Base-by-base conservation (phyloP, 2,329 filamentous ascomycete species). In the Rutstroemia sp. region DNA sequence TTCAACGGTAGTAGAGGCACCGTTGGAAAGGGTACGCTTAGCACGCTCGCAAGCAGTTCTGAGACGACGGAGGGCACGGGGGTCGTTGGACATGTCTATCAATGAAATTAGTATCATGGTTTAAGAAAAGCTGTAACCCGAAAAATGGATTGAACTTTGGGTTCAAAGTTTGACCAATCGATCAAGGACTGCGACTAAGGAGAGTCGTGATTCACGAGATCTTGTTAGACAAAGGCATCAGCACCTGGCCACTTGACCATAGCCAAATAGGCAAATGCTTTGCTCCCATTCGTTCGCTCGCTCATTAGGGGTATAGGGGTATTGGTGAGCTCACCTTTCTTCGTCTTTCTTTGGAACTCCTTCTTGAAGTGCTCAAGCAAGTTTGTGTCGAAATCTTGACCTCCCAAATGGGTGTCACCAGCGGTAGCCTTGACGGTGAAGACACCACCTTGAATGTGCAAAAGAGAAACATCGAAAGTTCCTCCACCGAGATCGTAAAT, bases 401-500 rank as follows among this genome's bases (percentile, higher is more conserved):
- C 92, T 82, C 92, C 92, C 74, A 96, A 79, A 74, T 96, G 92
- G 70, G 91, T 96, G 71, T 99, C 92, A 84, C 94, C 94, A 70
- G 92, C 92, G 59, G 94, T 97, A 61, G 92, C 92, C 85, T 95
- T 95, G 75, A 97, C 94, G 64, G 92, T 96, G 84, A 99, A 99
- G 70, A 99, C 94, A 82, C 94, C 94, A 73, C 92, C 92, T 79
- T 97, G 91, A 74, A 99, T 97, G 83, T 96, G 92, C 47, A 99
- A 84, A 67, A 97, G 89, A 63, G 94, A 97, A 27, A 99, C 94
- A 96, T 99, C 94, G 78, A 99, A 99, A 75, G 94, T 99, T 84
- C 94, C 94, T 84, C 94, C 94, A 84, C 94, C 94, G 63, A 99
- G 87, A 86, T 99, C 94, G 82, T 97, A 99, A 81, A 99, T 97